Conservation (phyloP, 2,329 filamentous ascomycete genomes). For the Apiospora phragmitis region DNA sequence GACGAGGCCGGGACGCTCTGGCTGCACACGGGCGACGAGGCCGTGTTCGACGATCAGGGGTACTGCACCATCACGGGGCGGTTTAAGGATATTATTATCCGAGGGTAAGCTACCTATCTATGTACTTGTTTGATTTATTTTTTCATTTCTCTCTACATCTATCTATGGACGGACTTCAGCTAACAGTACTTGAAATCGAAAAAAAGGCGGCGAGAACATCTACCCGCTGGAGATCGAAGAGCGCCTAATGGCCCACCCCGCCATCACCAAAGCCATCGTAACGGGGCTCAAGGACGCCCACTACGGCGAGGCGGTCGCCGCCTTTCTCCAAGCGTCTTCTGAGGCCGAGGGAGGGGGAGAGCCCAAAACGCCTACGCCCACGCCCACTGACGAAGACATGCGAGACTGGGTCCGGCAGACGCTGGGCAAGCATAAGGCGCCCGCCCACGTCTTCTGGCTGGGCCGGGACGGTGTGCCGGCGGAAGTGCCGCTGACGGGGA, state of each 20-base stretch:
- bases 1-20: conserved; percentile 58
- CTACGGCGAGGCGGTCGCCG: conserved; percentile 72
- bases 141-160: background rate
- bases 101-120: conserved; percentile 64
- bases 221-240: conserved; percentile 78
- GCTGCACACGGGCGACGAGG: conserved; percentile 68
- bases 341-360: conserved; percentile 17
- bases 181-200: conserved; percentile 20
- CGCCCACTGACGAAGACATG: conserved; percentile 55
- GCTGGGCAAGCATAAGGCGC: conserved; percentile 68
- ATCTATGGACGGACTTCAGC: background rate
- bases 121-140: background rate
- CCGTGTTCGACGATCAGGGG: conserved; percentile 66
- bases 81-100: conserved; percentile 79
- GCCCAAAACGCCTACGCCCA: conserved; percentile 21
- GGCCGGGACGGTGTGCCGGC: conserved; percentile 59
- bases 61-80: conserved; percentile 74
- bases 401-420: conserved; percentile 61
- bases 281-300: conserved; percentile 69
- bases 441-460: conserved; percentile 74
- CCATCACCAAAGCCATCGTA: conserved; percentile 65
- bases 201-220: conserved; percentile 67
- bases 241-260: conserved; percentile 64
- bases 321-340: conserved; percentile 51
- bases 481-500: conserved; percentile 66